Evolutionary conservation across 2,329 filamentous ascomycete genomes (phyloP), one percentile per base, ranked within the genome.

Genomic region (Fusarium sororula): DNA sequence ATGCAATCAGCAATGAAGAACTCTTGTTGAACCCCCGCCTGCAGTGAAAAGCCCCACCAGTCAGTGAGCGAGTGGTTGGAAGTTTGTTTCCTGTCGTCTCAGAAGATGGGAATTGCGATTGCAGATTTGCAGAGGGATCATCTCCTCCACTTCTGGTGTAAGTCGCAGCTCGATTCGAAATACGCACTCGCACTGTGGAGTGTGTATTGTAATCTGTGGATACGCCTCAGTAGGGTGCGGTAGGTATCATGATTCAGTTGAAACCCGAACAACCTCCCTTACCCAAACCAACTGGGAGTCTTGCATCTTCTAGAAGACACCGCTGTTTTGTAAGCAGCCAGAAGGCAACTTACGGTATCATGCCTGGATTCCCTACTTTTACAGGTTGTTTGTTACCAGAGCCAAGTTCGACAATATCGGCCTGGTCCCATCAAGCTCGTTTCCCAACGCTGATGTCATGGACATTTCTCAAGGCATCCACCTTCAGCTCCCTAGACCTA

Each of bases 221-320:
- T 50, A 68, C 63, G 24, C 42, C 30, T 68, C 47, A 50, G 38
- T 68, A 38, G 69, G 71, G 56, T 73, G 66, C 56, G 47, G 51
- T 67, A 73, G 47, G 51, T 67, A 73, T 68, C 70, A 68, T 63
- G 71, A 72, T 70, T 73, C 53, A 71, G 72, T 72, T 47, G 54
- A 62, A 67, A 53, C 54, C 63, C 28, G 28, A 47, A 67, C 57
- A 63, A 24, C 51, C 30, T 24, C 32, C 30, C 12, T 51, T 51
- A 51, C 12, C 59, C 38, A 45, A 57, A 51, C 37, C 50, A 71
- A 57, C 50, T 57, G 50, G 54, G 51, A 59, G 38, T 51, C 32
- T 38, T 50, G 50, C 37, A 53, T 57, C 41, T 63, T 73, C 44
- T 55, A 71, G 53, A 73, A 70, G 71, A 73, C 71, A 73, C 71